Evolutionary conservation across 1,284 basidiomycete species (phyloP).

Genomic region (Cutaneotrichosporon cutaneum): DNA sequence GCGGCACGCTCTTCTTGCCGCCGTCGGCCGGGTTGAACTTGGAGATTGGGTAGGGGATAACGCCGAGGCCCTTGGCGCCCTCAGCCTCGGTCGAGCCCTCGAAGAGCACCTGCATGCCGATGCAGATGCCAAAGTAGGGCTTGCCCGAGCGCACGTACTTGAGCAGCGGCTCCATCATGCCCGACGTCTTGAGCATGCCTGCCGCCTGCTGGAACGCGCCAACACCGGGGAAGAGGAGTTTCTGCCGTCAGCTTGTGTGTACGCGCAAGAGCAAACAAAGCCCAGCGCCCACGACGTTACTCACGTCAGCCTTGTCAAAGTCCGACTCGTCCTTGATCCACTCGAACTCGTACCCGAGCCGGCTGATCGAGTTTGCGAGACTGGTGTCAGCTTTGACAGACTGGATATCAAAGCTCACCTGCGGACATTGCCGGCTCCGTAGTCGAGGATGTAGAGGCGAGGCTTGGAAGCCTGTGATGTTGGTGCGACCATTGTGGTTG

Average conservation of each 20-base stretch:
- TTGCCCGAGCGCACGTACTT: conserved; percentile 82
- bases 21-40: conserved; percentile 47
- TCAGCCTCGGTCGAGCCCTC: conserved; percentile 71
- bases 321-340: conserved; percentile 87
- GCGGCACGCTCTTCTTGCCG: conserved; percentile 79
- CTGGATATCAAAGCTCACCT: neutral
- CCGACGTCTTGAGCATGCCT: conserved; percentile 68
- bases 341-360: conserved; percentile 82
- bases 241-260: conserved; percentile 61
- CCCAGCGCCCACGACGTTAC: too few species aligned
- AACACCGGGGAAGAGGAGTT: conserved; percentile 97
- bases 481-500: conserved; percentile 3
- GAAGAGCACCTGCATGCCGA: conserved; percentile 96
- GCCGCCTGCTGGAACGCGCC: conserved; percentile 91
- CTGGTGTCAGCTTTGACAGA: conserved; percentile 19
- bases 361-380: conserved; percentile 86
- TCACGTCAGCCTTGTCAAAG: conserved; percentile 83
- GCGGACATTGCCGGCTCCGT: conserved; percentile 92
- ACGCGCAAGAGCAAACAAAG: too few species aligned
- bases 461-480: conserved; percentile 33
- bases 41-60: conserved; percentile 53
- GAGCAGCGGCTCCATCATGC: conserved; percentile 76
- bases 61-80: conserved; percentile 50
- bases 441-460: conserved; percentile 82
- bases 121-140: conserved; percentile 97